A percentile compares a stretch with the other conserved stretches of the same genome.
phyloP scores from a whole-genome alignment of 345 rosid genomes.

The Hibiscus syriacus region DNA sequence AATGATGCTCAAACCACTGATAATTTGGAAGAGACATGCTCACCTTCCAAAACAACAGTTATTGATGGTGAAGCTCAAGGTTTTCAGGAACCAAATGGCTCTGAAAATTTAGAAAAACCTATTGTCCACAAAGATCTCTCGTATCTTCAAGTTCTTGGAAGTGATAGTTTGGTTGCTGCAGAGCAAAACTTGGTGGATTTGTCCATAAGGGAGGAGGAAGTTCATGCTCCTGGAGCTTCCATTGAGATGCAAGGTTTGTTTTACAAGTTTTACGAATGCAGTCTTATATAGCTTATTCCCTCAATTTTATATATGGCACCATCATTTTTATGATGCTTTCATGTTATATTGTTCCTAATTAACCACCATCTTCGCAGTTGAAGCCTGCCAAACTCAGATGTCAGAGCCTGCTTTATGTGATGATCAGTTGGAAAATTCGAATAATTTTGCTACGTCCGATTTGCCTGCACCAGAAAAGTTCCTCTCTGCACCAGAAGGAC shows the following conservation, averaged over 20 bases:
- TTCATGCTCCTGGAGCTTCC: constrained; percentile 19
- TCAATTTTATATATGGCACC: not conserved
- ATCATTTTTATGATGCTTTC: not conserved
- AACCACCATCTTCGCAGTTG: constrained; percentile 17
- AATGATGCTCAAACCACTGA: constrained; percentile 19
- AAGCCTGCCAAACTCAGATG: constrained; percentile 29
- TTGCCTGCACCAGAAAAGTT: constrained; percentile 74
- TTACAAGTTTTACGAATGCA: constrained; percentile 11
- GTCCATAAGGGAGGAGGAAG: constrained; percentile 13
- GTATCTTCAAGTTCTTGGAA: constrained; percentile 12
- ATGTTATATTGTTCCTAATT: not conserved
- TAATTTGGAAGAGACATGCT: constrained; percentile 11
- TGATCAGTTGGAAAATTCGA: constrained; percentile 30
- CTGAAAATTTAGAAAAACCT: constrained; percentile 17
- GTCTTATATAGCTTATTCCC: not conserved
- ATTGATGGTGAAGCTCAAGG: constrained; percentile 31
- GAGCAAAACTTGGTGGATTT: constrained; percentile 16
- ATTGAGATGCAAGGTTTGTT: constrained; percentile 45
- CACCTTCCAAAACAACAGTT: constrained; percentile 15
- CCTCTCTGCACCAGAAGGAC: constrained; percentile 46
- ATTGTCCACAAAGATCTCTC: constrained; percentile 15
- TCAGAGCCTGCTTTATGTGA: constrained; percentile 28
- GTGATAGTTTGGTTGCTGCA: constrained; percentile 9
- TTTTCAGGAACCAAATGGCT: constrained; percentile 18
- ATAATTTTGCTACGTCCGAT: constrained; percentile 29